Evolutionary conservation across 768 basidiomycete genomes (phyloP).

Genomic region (Chlorophyllum brunneum): DNA sequence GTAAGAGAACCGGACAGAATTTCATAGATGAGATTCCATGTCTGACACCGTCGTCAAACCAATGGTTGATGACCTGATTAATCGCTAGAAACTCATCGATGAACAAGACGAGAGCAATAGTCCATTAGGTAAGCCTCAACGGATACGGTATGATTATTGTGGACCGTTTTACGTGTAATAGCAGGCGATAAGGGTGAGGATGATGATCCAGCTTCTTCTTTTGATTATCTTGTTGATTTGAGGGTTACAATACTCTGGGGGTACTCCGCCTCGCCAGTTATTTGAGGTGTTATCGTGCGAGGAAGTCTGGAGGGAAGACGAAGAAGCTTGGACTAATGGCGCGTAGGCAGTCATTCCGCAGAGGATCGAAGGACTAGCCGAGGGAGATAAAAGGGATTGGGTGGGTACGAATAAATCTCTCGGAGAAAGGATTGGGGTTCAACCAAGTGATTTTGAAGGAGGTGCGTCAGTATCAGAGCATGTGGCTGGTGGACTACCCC

Average conservation of each 20-base stretch:
- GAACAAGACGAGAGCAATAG: not conserved
- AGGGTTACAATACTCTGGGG: not conserved
- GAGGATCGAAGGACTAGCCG: not conserved
- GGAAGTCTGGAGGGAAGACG: not conserved
- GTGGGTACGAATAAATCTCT: too few relatives aligned
- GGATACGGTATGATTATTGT: not conserved
- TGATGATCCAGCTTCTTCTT: not conserved
- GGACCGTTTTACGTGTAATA: not conserved
- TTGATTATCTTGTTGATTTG: not conserved
- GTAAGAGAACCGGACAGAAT: too few relatives aligned
- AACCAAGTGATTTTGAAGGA: not conserved
- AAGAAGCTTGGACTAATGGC: not conserved
- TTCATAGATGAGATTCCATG: too few relatives aligned
- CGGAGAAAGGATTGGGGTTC: too few relatives aligned
- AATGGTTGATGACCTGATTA: too few relatives aligned
- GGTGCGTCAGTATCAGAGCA: not conserved
- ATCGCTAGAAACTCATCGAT: not conserved
- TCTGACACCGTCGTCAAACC: too few relatives aligned
- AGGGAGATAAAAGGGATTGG: not conserved
- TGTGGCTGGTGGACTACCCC: not conserved
- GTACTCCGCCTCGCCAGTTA: not conserved
- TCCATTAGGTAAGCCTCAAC: not conserved
- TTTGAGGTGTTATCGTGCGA: not conserved
- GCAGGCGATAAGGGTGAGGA: not conserved
- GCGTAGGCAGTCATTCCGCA: not conserved